A percentile compares a stretch with the other conserved stretches of the same genome.
These are phyloP conservation scores for Zasmidium cellare DNA, from an alignment of 2,329 filamentous ascomycete genomes.

Conservation along the genomic window DNA sequence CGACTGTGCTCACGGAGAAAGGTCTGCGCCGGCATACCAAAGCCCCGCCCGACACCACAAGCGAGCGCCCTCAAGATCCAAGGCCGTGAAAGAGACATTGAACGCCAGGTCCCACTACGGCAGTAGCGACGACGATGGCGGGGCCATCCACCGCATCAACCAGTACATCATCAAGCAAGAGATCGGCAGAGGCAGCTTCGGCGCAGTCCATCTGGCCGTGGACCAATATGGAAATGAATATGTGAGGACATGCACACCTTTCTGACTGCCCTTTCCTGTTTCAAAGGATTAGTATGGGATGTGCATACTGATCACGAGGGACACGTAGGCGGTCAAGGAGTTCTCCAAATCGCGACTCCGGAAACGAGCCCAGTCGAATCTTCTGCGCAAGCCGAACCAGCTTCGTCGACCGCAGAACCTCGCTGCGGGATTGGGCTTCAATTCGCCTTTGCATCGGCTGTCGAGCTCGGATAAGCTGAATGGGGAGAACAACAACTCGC, in stretches of 20 bases:
- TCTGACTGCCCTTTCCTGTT: constrained; percentile 6
- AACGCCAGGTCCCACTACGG: constrained; percentile 85
- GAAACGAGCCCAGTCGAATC: constrained; percentile 86
- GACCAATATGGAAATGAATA: constrained; percentile 93
- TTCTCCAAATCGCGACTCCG: constrained; percentile 91
- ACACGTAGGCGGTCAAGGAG: constrained; percentile 82
- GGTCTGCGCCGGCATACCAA: constrained; percentile 59
- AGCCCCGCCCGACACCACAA: constrained; percentile 67
- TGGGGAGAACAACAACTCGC: constrained; percentile 64
- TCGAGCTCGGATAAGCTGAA: constrained; percentile 50
- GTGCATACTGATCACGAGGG: constrained; percentile 13
- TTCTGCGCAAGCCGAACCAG: constrained; percentile 66
- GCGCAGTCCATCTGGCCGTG: constrained; percentile 83
- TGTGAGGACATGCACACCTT: constrained; percentile 57
- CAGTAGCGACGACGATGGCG: constrained; percentile 79
- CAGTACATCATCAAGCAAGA: constrained; percentile 93
- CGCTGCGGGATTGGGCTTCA: constrained; percentile 56
- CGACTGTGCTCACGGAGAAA: constrained; percentile 35
- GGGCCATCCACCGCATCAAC: constrained; percentile 82
- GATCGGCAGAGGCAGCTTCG: constrained; percentile 95
- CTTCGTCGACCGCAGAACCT: constrained; percentile 54
- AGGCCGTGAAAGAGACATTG: constrained; percentile 80
- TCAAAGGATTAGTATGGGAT: neutral
- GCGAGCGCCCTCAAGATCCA: constrained; percentile 60
- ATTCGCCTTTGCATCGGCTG: constrained; percentile 64